These are phyloP conservation scores for Aquilaria sinensis DNA, from an alignment of 345 rosid genomes.

Conservation along the genomic window DNA sequence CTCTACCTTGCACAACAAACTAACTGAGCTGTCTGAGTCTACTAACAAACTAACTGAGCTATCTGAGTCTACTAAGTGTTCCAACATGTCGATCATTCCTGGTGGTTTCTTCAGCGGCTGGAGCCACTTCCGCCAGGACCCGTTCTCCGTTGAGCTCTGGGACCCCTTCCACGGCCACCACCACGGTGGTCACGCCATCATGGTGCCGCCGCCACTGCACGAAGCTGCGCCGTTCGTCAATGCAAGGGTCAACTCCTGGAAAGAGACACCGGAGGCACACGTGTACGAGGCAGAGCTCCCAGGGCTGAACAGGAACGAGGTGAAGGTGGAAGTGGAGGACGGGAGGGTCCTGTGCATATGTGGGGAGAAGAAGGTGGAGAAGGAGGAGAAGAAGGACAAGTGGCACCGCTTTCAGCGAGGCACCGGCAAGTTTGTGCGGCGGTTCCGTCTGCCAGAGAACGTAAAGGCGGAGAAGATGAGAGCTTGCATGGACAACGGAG, in stretches of 20 bases:
- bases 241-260: conserved; percentile 20
- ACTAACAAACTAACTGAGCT: background rate
- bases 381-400: conserved; percentile 12
- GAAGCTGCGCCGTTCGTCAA: background rate
- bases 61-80: no score
- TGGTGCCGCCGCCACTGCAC: conserved; percentile 8
- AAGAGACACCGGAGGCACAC: conserved; percentile 31
- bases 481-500: conserved; percentile 26
- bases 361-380: conserved; percentile 25
- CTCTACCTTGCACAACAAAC: no score
- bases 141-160: conserved; percentile 6
- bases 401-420: conserved; percentile 25
- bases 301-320: conserved; percentile 27
- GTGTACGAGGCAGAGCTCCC: conserved; percentile 22
- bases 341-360: conserved; percentile 23
- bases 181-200: background rate
- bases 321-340: conserved; percentile 32
- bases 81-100: conserved; percentile 9
- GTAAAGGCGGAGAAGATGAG: conserved; percentile 10
- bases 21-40: no score
- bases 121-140: background rate
- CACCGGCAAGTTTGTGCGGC: conserved; percentile 19
- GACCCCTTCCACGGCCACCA: background rate
- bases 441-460: conserved; percentile 28
- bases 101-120: background rate